Conservation (phyloP, 225 moss, liverwort and hornwort genomes). For the Pseudisothecium myosuroides region DNA sequence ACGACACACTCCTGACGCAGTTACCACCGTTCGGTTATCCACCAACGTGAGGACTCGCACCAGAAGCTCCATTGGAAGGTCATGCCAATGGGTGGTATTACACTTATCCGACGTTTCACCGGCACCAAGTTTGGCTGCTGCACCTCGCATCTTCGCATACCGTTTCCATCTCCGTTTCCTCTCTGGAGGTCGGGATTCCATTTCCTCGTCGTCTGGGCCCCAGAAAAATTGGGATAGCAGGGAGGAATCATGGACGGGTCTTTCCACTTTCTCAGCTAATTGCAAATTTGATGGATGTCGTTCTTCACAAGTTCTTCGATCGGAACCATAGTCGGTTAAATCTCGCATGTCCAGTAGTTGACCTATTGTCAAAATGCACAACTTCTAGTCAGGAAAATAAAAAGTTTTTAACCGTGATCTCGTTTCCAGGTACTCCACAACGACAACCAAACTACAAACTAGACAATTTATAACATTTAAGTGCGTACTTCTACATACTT, state of each 20-base stretch:
- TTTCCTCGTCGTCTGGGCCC: conserved; percentile 63
- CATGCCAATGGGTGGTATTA: conserved; percentile 44
- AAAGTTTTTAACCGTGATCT: background rate
- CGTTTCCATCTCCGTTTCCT: conserved; percentile 56
- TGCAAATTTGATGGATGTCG: background rate
- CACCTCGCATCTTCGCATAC: conserved; percentile 26
- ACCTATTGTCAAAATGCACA: background rate
- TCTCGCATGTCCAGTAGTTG: conserved; percentile 20
- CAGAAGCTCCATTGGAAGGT: conserved; percentile 75
- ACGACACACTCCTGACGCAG: conserved; percentile 62
- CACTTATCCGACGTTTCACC: conserved; percentile 17
- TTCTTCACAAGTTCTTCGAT: conserved; percentile 2
- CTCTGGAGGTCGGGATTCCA: conserved; percentile 65
- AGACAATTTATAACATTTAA: background rate
- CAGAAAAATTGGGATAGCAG: conserved; percentile 39
- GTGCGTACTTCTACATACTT: background rate
- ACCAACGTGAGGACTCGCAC: conserved; percentile 63
- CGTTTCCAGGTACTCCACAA: background rate
- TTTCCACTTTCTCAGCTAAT: conserved; percentile 18
- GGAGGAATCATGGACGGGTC: conserved; percentile 24
- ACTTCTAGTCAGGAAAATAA: background rate
- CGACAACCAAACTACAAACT: background rate
- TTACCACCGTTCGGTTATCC: conserved; percentile 60
- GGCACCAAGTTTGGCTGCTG: background rate
- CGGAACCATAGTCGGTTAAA: background rate